A percentile compares a stretch with the other conserved stretches of the same genome.
phyloP scores from a whole-genome alignment of 139 green algal species.

The Picochlorum sp. region DNA sequence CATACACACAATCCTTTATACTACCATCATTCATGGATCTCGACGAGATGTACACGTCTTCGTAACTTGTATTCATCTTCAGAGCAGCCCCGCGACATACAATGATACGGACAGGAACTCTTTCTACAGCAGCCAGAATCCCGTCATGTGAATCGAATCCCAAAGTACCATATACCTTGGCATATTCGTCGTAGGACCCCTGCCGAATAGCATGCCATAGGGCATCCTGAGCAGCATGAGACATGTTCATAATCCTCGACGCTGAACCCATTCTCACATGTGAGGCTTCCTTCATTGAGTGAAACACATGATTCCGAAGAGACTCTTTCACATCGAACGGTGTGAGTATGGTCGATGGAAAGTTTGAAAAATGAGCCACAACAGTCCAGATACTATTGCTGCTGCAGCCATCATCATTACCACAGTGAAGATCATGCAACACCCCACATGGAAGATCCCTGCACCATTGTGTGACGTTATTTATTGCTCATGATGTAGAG shows the following conservation, averaged over 20 bases:
- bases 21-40: not conserved
- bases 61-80: not conserved
- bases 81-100: not conserved
- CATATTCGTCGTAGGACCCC: not conserved
- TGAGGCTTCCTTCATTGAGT: constrained; percentile 51
- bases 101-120: not conserved
- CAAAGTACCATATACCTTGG: not conserved
- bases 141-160: not conserved
- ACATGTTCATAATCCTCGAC: constrained; percentile 48
- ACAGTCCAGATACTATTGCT: constrained; percentile 21
- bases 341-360: constrained; percentile 18
- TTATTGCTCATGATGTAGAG: no score
- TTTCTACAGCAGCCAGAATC: not conserved
- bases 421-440: constrained; percentile 34
- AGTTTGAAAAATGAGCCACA: constrained; percentile 31
- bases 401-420: no score
- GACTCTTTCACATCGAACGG: constrained; percentile 25
- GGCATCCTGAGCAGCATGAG: constrained; percentile 23
- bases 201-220: constrained; percentile 26
- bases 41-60: not conserved
- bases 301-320: constrained; percentile 35
- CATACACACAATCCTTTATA: not conserved
- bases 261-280: constrained; percentile 34
- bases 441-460: constrained; percentile 43
- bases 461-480: not conserved